Base-by-base conservation (phyloP, 2,329 filamentous ascomycete species). In the Alternaria triticimaculans region DNA sequence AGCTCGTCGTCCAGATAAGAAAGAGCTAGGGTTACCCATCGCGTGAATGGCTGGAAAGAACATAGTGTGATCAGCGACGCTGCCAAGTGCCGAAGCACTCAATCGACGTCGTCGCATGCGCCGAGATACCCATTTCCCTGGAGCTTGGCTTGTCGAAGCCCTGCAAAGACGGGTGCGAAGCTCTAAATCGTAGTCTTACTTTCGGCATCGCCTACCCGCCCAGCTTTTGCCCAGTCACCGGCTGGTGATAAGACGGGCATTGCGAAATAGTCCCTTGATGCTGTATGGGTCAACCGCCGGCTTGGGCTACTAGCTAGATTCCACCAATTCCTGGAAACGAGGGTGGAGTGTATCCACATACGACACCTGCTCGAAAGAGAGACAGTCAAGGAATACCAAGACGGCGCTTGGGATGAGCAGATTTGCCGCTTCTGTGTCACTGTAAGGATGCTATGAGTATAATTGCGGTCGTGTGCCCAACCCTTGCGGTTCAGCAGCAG, bases 81-180 rank as follows among this genome's bases (percentile, higher is more conserved):
- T 59, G 75, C 74, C 74, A 74, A 76, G 75, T 65, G 49, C 18
- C 64, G 66, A 74, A 71, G 72, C 71, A 73, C 56, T 62, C 28
- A 33, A 56, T 46, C 30, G 66, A 69, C 62, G 69, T 55, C 60
- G 59, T 62, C 54, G 49, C 44, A 64, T 71, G 69, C 70, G 68
- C 67, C 62, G 50, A 53, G 61, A 44, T 50, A 63, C 62, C 58
- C 58, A 62, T 68, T 70, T 55, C 64, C 51, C 56, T 53, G 53
- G 41, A 46, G 28, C 69, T 75, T 71, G 68, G 71, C 66, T 54
- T 50, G 23, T 37, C 51, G 53, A 57, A 28, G 44, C 54, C 23
- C 33, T 67, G 64, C 64, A 55, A 61, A 48, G 57, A 58, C 33
- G 49, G 53, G 25, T 62, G 55, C 55, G 48, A 58, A 62, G 59